Conservation (phyloP, 1,139 yeast species). For the Blastobotrys ciferrii region DNA sequence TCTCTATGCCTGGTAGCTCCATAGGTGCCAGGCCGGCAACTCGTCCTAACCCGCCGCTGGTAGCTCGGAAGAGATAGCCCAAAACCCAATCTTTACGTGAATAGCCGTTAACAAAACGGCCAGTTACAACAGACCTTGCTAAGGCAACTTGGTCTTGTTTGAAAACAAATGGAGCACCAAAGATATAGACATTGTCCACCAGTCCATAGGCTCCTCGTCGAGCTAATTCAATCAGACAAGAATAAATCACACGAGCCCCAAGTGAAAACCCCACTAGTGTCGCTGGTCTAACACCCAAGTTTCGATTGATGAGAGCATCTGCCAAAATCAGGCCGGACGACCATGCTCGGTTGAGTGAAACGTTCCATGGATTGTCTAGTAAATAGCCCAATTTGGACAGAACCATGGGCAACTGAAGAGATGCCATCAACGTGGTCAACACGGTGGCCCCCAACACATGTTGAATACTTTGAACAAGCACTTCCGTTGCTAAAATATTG, state of each 20-base stretch:
- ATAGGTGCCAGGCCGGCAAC: constrained; percentile 89
- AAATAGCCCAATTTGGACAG: constrained; percentile 84
- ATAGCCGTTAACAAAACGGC: constrained; percentile 85
- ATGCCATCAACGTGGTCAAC: constrained; percentile 91
- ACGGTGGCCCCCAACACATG: constrained; percentile 93
- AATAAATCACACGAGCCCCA: constrained; percentile 89
- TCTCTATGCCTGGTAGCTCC: constrained; percentile 61
- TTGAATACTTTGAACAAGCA: constrained; percentile 87
- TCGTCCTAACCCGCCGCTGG: constrained; percentile 87
- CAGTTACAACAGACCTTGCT: constrained; percentile 87
- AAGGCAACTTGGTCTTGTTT: constrained; percentile 73
- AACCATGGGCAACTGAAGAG: constrained; percentile 90
- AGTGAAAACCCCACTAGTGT: constrained; percentile 91
- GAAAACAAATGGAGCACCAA: constrained; percentile 87
- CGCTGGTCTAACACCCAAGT: constrained; percentile 88
- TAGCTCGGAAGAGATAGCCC: constrained; percentile 92
- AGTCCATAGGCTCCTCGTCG: constrained; percentile 84
- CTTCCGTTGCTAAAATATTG: constrained; percentile 88
- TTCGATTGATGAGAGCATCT: constrained; percentile 82
- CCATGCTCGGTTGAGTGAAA: constrained; percentile 96
- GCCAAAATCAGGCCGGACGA: constrained; percentile 90
- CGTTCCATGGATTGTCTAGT: constrained; percentile 97
- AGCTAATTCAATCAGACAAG: constrained; percentile 85
- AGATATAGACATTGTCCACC: constrained; percentile 80
- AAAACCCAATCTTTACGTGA: constrained; percentile 94